Conservation (phyloP, 805 yeast genomes). For the Dipodascopsis uninucleata region DNA sequence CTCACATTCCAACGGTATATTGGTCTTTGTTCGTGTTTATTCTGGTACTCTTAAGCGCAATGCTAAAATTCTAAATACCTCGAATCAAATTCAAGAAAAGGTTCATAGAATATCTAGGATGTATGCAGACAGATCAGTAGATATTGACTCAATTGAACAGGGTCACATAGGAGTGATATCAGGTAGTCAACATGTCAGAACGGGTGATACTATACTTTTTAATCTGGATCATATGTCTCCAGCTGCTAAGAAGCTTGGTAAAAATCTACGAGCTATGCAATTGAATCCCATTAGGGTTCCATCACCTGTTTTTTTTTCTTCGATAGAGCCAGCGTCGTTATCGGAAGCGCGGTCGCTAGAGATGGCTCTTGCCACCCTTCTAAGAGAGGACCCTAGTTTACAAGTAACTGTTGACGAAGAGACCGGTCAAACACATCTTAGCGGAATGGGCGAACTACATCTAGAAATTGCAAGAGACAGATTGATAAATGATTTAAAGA, state of each 20-base stretch:
- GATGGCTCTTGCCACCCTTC: slow-evolving; percentile 57
- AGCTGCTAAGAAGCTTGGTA: neutral
- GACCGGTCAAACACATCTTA: slow-evolving; percentile 77
- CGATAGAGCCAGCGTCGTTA: slow-evolving; percentile 75
- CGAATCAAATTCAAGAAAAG: slow-evolving; percentile 62
- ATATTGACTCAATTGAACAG: slow-evolving; percentile 55
- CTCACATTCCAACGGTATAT: slow-evolving; percentile 65
- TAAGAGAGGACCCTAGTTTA: slow-evolving; percentile 90
- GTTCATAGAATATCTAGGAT: slow-evolving; percentile 68
- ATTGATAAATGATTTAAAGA: slow-evolving; percentile 74
- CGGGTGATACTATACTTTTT: slow-evolving; percentile 82
- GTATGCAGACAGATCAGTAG: slow-evolving; percentile 85
- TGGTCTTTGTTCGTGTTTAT: slow-evolving; percentile 85
- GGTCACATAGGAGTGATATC: slow-evolving; percentile 93
- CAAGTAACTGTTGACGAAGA: slow-evolving; percentile 70
- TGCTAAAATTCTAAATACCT: slow-evolving; percentile 60
- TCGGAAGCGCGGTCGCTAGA: slow-evolving; percentile 78
- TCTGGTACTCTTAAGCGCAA: slow-evolving; percentile 69
- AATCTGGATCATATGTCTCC: slow-evolving; percentile 36
- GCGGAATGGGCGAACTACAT: slow-evolving; percentile 98
- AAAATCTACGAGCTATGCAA: slow-evolving; percentile 8
- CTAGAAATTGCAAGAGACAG: slow-evolving; percentile 83
- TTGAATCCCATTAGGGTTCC: slow-evolving; percentile 80
- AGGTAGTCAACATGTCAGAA: slow-evolving; percentile 65
- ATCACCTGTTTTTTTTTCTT: slow-evolving; percentile 86